Percentiles rank a stretch among this genome's conserved stretches.
These are phyloP conservation scores for Phialemonium atrogriseum DNA, from an alignment of 2,329 filamentous ascomycete species.

Conservation along the genomic window DNA sequence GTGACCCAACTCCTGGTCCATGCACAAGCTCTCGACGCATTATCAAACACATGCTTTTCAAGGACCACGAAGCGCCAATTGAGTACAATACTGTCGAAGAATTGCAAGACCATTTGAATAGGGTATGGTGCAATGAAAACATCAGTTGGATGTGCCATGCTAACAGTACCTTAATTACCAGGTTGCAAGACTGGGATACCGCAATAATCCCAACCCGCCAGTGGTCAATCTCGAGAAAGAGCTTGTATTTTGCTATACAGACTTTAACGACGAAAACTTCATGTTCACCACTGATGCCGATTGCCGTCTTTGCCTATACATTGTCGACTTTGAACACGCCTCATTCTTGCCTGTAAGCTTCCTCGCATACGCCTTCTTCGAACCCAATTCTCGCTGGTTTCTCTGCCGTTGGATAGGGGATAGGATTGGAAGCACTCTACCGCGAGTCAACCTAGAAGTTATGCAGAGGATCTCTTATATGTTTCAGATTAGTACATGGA, in stretches of 20 bases:
- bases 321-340: slow-evolving; percentile 7
- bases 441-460: too few species aligned
- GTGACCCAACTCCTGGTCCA: slow-evolving; percentile 4
- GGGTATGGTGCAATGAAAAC: neutral
- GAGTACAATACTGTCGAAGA: slow-evolving; percentile 3
- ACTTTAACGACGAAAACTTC: slow-evolving; percentile 8
- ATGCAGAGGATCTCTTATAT: too few species aligned
- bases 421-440: too few species aligned
- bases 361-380: slow-evolving; percentile 3
- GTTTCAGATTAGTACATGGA: too few species aligned
- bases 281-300: slow-evolving; percentile 4
- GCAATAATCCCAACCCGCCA: too few species aligned
- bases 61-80: slow-evolving; percentile 3
- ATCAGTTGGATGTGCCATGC: too few species aligned
- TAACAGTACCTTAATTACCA: too few species aligned
- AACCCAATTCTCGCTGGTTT: too few species aligned
- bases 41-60: slow-evolving; percentile 4
- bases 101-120: slow-evolving; percentile 4
- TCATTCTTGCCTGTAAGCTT: slow-evolving; percentile 7
- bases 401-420: too few species aligned
- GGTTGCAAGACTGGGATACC: too few species aligned
- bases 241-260: slow-evolving; percentile 5
- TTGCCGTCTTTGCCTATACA: slow-evolving; percentile 5
- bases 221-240: slow-evolving; percentile 3
- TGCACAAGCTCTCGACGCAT: neutral